Base-by-base conservation (phyloP, 1,284 basidiomycete species). In the Sanguinoderma infundibulare region DNA sequence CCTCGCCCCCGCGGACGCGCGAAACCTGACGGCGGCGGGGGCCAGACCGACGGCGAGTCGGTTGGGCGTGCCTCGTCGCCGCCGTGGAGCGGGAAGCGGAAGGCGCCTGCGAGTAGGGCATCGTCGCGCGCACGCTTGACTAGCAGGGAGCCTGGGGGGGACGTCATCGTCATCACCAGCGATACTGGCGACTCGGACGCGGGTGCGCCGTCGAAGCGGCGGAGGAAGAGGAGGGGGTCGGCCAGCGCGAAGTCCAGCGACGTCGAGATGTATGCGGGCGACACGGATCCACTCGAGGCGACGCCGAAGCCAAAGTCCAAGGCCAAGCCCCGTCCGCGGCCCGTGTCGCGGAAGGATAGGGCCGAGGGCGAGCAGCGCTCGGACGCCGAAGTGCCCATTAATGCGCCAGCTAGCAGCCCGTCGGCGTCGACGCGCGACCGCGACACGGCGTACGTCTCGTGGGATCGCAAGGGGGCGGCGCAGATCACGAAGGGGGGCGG, bases 161-260 rank as follows among this genome's bases (percentile, higher is more conserved):
- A 34, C 30, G 39, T 59, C 8, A 63, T 63, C 51, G 57, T 52
- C 6, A 47, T 61, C n/a, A 66, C 58, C 53, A 66, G 62, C 40
- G 65, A 64, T 14, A 55, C 58, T 20, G 55, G 53, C 6, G 55
- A 54, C 44, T 64, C 65, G 10, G 60, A 64, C 5, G 55, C 55
- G 3, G 28, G 53, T 0, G 52, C 49, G 9, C 53, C 55, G 5
- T 17, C 50, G 14, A 62, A 62, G 53, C 55, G 55, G 38, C 55
- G 55, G 28, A 51, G 46, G 42, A 60, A 58, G n/a, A 30, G 34
- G 14, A 39, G 42, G 2, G 42, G 34, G 12, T 38, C 35, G 20
- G 44, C 40, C 9, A 55, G 57, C 52, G 51, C 55, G 52, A 60
- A 28, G 52, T 26, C 38, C 54, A 57, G 56, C 54, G 57, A 57